Base-by-base conservation (phyloP, 2,329 filamentous ascomycete genomes). In the Colletotrichum sojae region DNA sequence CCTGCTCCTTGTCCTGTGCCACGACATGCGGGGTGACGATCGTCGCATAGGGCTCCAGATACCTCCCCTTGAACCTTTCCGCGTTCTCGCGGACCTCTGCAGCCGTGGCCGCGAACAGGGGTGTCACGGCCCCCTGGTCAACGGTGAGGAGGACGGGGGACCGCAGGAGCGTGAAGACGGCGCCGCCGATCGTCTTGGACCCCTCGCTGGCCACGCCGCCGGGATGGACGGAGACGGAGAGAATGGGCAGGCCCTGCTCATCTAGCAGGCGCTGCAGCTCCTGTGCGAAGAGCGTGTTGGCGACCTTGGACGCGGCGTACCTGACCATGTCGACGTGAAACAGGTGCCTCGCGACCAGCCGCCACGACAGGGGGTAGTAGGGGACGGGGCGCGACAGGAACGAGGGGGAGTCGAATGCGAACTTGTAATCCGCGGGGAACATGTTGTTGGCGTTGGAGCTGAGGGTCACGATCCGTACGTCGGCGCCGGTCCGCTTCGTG, bases 401-500 rank as follows among this genome's bases (percentile, higher is more conserved):
- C 0, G 54, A 15, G 0, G 74, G n/a, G 1, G 63, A 71, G 13
- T 63, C 52, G 46, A 76, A 76, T 31, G 70, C 55, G 54, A 76
- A 70, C 4, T 51, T 27, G 65, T 71, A 76, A 15, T 53, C 49
- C 1, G 48, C n/a, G 0, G 75, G 75, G 12, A 76, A 61, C 22
- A 76, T 27, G 12, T 18, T n/a, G 10, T 53, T 61, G 16, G 69
- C 72, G 25, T 60, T 73, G 22, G 75, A 77, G 46, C 63, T 61
- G 18, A 77, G 31, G 4, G 59, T 75, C 18, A 77, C 56, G 25
- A 77, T 60, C 3, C 75, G 73, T 6, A 77, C 76, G 46, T 77
- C 76, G 2, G 75, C 58, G 5, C 52, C 51, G 1, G 59, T 39
- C 8, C 67, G 22, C 5, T 18, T 45, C 1, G 73, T 60, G 3